Base-by-base conservation (phyloP, 2,329 filamentous ascomycete genomes). In the Davidsoniella eucalypti region DNA sequence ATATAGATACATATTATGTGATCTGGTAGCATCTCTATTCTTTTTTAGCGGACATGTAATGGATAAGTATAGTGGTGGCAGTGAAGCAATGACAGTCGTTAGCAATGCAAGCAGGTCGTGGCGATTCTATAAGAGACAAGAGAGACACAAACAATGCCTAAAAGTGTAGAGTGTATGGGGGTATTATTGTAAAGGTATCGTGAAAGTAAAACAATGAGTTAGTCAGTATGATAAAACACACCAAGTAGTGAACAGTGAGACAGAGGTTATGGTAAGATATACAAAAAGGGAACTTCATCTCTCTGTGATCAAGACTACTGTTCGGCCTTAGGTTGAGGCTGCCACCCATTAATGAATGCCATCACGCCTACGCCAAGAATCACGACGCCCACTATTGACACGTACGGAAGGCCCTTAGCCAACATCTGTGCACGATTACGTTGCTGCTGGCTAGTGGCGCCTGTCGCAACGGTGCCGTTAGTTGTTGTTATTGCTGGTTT, bases 261-360 rank as follows among this genome's bases (percentile, higher is more conserved):
- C 26, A 25, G 16, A 33, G 17, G 38, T 21, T 41, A 23, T 33
- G 21, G 14, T 16, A 33, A 49, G 38, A 49, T 40, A 18, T 23
- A 40, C 10, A 43, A 33, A 40, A 37, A 29, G 26, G 16, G 9
- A 23, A 38, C n/a, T 29, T 16, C 21, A n/a, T 29, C 16, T 33
- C 16, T 21, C 25, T 33, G 33, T 39, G 25, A n/a, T 36, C 12
- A 43, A 37, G 5, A 36, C 36, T 42, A 55, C 51, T 52, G 50
- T 37, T 55, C 54, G 1, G 52, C 54, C 47, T 61, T 64, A 21
- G 63, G 62, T 51, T 68, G 65, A 25, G 67, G 60, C 58, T 87
- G 82, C 84, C 84, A 90, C 47, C 82, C 82, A 60, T 92, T 92
- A 57, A 92, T 72, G 64, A 87, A 88, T 40, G 83, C 84, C 85